Evolutionary conservation across 2,329 filamentous ascomycete genomes (phyloP), one percentile per base, ranked within the genome.

Genomic region (Penicillium digitatum): DNA sequence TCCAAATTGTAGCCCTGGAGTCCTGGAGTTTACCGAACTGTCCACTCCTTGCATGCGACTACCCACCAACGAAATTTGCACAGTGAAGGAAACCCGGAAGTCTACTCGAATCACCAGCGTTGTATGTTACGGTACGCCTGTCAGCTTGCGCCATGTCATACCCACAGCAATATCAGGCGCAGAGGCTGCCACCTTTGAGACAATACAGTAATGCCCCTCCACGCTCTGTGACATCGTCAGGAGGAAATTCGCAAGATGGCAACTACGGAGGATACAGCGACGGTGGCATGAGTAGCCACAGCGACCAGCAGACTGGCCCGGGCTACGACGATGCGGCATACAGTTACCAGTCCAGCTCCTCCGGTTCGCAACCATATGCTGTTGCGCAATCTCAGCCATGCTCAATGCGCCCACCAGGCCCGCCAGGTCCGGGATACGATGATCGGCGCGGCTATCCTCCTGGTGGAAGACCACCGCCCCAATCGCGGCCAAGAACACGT

Each of bases 61-160:
- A 31, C 18, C 37, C 26, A 22, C 26, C 26, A 27, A 27, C 24
- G 9, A 49, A 26, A 12, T 44, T 49, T 39, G 7, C 12, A 51
- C 27, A 3, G 49, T 35, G 12, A 52, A 39, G n/a, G 11, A 8
- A 10, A 6, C 24, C 11, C 18, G n/a, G n/a, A 24, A 16, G 10
- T 24, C 14, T 18, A 34, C 5, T 40, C 6, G 20, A 48, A 39
- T 11, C 24, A 24, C 16, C 47, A 6, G 9, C 46, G 3, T 27
- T 40, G 47, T 45, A 45, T 40, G 45, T 20, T 39, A 38, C 52
- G 45, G 26, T 39, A 38, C 52, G 47, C 31, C 24, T n/a, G 16
- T 37, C n/a, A n/a, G 20, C 20, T 32, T 29, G 51, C 37, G 57
- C 55, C 51, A 75, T 75, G 73, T 72, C 72, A 52, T 75, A 74